Evolutionary conservation across 345 rosid genomes (phyloP), one percentile per base, ranked within the genome.

Genomic region (Aegle marmelos): DNA sequence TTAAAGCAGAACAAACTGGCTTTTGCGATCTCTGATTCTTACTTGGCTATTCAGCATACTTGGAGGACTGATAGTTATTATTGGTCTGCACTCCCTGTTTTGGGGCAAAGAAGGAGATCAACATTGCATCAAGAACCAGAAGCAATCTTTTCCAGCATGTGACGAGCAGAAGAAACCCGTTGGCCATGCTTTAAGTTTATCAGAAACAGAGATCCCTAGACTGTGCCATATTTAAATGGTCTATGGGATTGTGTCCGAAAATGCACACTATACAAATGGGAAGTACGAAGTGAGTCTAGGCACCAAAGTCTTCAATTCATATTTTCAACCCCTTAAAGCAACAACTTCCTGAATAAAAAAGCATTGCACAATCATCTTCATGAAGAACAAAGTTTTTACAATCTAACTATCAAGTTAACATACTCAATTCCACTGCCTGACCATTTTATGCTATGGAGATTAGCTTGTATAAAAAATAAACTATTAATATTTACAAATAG

Each of bases 21-120:
- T 66, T 66, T 28, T 6, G 50, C 53, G 31, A 45, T 50, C 24
- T 25, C 34, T 74, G 13, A 66, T 45, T 56, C 19, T 30, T 68
- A 48, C 62, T 36, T 79, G 56, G 59, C 75, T 11, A 10, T 67
- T 70, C 73, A 82, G 83, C 68, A 57, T 85, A 27, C 11, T 78
- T n/a, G 80, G 85, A 33, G 88, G 82, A 78, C 61, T 74, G 45
- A 57, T 72, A 28, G 80, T 74, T 57, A 80, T 82, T 22, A 53
- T 69, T 36, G 85, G 85, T 48, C 37, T 78, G 6, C 78, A 80
- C 67, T 9, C 74, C 9, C 74, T 82, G 34, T n/a, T 84, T 50
- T 79, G 81, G 72, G 85, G 87, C 69, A 81, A 84, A 81, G 84
- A 81, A 69, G 62, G 70, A 1, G 84, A 79, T 79, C 71, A 50